phyloP scores from a whole-genome alignment of 305 asterid species.

The Coffea humblotiana region DNA sequence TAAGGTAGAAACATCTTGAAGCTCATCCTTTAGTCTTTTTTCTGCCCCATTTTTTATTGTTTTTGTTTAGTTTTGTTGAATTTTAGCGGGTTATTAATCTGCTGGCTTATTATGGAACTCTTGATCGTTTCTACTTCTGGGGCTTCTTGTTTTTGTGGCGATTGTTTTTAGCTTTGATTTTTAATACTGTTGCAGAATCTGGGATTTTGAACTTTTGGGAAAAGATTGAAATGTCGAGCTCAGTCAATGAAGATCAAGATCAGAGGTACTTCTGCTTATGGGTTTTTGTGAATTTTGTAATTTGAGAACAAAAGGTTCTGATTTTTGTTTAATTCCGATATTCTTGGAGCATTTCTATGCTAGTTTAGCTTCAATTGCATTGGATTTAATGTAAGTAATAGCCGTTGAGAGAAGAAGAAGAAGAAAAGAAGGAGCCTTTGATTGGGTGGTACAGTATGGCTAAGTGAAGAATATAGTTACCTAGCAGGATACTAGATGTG shows the following conservation, averaged over 20 bases:
- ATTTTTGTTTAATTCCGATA: neutral
- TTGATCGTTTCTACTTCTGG: conserved; percentile 7
- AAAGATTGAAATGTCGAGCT: conserved; percentile 39
- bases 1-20: conserved; percentile 7
- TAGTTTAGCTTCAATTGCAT: conserved; percentile 3
- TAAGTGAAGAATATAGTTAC: neutral
- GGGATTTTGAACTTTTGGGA: conserved; percentile 5
- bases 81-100: conserved; percentile 9
- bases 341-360: neutral
- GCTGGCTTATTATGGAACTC: neutral
- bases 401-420: neutral
- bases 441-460: neutral
- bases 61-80: neutral
- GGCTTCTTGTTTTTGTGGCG: neutral
- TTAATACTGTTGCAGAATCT: conserved; percentile 17
- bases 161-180: neutral
- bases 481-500: neutral
- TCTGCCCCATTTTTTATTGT: neutral
- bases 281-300: conserved; percentile 7
- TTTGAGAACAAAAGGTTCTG: neutral
- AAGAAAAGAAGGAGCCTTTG: neutral
- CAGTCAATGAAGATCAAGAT: conserved; percentile 54
- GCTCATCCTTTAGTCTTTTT: conserved; percentile 4
- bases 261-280: conserved; percentile 42
- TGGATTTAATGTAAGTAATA: neutral